Percentiles rank a stretch among this genome's conserved stretches.
Conservation (phyloP, 129 eudicot genomes). For the Cynara cardunculus region DNA sequence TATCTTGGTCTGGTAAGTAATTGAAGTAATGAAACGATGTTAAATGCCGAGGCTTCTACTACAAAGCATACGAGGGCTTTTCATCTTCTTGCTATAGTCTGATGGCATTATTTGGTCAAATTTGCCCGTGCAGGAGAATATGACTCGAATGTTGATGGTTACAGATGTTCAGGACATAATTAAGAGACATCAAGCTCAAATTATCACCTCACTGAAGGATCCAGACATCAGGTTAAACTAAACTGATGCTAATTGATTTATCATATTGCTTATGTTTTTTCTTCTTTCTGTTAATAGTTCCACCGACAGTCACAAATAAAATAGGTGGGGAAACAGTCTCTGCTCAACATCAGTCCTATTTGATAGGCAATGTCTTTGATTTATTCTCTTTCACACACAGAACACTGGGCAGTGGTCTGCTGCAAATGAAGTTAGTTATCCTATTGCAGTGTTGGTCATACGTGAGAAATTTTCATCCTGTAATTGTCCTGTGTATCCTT, state of each 20-base stretch:
- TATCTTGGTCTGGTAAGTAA: constrained; percentile 93
- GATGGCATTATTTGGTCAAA: constrained; percentile 23
- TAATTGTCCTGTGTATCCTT: not conserved
- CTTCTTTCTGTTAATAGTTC: not conserved
- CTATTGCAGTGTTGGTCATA: not conserved
- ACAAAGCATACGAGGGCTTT: not conserved
- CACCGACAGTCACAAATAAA: not conserved
- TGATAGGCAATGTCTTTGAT: not conserved
- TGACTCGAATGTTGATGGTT: constrained; percentile 99
- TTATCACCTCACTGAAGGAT: constrained; percentile 90
- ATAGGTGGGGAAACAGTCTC: not conserved
- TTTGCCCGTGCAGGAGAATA: constrained; percentile 73
- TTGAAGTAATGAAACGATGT: not conserved
- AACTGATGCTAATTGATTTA: not conserved
- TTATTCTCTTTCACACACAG: not conserved
- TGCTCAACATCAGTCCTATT: not conserved
- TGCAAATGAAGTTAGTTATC: not conserved
- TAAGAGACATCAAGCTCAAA: constrained; percentile 97
- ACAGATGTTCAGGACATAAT: constrained; percentile 93
- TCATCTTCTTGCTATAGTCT: constrained; percentile 17
- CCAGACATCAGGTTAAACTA: constrained; percentile 90
- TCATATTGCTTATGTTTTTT: not conserved
- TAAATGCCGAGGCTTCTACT: not conserved
- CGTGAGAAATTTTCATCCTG: not conserved
- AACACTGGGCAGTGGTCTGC: not conserved